Percentiles rank a stretch among this genome's conserved stretches.
phyloP scores from a whole-genome alignment of 2,329 filamentous ascomycete genomes.

The Pezicula carpinea region DNA sequence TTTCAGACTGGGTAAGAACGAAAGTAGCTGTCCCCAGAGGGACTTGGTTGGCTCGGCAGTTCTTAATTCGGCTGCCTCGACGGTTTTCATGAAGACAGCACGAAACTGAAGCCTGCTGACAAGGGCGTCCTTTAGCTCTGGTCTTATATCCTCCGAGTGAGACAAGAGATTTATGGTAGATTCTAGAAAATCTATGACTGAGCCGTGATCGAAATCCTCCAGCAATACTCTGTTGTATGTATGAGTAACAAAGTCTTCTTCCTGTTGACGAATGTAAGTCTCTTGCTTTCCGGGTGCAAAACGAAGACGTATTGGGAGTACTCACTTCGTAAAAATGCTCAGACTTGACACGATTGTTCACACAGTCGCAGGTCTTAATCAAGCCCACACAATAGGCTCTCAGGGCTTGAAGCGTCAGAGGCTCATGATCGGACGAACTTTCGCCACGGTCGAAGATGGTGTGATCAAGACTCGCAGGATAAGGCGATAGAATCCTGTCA shows the following conservation, averaged over 20 bases:
- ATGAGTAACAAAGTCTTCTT: slow-evolving; percentile 95
- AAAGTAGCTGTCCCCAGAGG: slow-evolving; percentile 36
- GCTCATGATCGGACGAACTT: slow-evolving; percentile 28
- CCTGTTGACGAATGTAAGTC: slow-evolving; percentile 42
- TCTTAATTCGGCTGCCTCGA: slow-evolving; percentile 47
- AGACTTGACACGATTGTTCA: slow-evolving; percentile 71
- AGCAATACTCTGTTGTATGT: slow-evolving; percentile 80
- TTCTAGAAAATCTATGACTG: slow-evolving; percentile 23
- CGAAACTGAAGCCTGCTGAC: slow-evolving; percentile 62
- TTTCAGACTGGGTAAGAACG: slow-evolving; percentile 49
- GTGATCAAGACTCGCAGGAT: slow-evolving; percentile 52
- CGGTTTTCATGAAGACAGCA: slow-evolving; percentile 52
- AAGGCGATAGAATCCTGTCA: slow-evolving; percentile 72
- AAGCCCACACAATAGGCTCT: slow-evolving; percentile 82
- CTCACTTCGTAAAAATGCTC: slow-evolving; percentile 86
- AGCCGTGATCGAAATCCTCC: slow-evolving; percentile 50
- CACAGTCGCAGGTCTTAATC: slow-evolving; percentile 75
- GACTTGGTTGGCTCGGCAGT: slow-evolving; percentile 31
- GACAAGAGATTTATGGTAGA: slow-evolving; percentile 28
- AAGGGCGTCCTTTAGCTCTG: slow-evolving; percentile 48
- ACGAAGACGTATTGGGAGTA: slow-evolving; percentile 4
- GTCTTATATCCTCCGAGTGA: slow-evolving; percentile 23
- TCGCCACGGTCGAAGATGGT: slow-evolving; percentile 21
- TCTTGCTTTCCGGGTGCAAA: slow-evolving; percentile 2
- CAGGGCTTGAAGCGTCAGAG: slow-evolving; percentile 58